Evolutionary conservation across 2,329 filamentous ascomycete genomes (phyloP).

Genomic region (Chaetothyriales sp.): DNA sequence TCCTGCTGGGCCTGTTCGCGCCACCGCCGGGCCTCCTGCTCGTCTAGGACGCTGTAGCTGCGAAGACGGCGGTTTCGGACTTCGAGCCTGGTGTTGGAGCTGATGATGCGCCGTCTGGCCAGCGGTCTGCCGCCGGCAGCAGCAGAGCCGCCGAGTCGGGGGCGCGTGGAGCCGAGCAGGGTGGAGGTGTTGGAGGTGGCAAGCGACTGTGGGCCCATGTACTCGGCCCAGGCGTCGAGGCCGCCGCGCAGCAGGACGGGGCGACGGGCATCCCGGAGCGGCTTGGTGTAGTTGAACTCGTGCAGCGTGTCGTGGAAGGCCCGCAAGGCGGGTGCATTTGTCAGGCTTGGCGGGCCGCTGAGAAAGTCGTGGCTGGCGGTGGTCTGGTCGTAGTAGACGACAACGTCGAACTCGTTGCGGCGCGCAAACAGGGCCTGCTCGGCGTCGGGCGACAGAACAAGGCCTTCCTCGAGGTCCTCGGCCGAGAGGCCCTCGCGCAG

Average conservation of each 20-base stretch:
- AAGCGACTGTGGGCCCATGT: slow-evolving; percentile 59
- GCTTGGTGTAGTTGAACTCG: slow-evolving; percentile 69
- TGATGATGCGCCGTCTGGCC: slow-evolving; percentile 38
- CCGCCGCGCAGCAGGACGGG: slow-evolving; percentile 74
- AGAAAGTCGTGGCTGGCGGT: slow-evolving; percentile 47
- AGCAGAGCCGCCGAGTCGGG: slow-evolving; percentile 29
- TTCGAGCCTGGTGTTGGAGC: slow-evolving; percentile 38
- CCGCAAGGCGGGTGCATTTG: slow-evolving; percentile 45
- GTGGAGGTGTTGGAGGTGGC: slow-evolving; percentile 43
- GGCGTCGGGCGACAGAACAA: slow-evolving; percentile 34
- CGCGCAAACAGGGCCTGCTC: slow-evolving; percentile 65
- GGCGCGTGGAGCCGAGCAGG: slow-evolving; percentile 32
- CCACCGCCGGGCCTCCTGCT: slow-evolving; percentile 71
- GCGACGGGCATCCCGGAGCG: slow-evolving; percentile 47
- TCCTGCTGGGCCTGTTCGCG: slow-evolving; percentile 61
- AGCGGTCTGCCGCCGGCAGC: slow-evolving; percentile 30
- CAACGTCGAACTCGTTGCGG: slow-evolving; percentile 62
- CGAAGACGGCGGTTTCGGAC: slow-evolving; percentile 43
- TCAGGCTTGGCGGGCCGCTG: slow-evolving; percentile 31
- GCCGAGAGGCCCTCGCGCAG: slow-evolving; percentile 54
- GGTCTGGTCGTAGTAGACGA: slow-evolving; percentile 78
- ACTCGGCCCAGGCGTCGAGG: slow-evolving; percentile 69
- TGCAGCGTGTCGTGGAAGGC: slow-evolving; percentile 66
- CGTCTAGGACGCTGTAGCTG: slow-evolving; percentile 58
- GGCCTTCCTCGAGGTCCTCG: slow-evolving; percentile 43